These are phyloP conservation scores for Botrytis deweyae DNA, from an alignment of 2,329 filamentous ascomycete genomes.

Conservation along the genomic window DNA sequence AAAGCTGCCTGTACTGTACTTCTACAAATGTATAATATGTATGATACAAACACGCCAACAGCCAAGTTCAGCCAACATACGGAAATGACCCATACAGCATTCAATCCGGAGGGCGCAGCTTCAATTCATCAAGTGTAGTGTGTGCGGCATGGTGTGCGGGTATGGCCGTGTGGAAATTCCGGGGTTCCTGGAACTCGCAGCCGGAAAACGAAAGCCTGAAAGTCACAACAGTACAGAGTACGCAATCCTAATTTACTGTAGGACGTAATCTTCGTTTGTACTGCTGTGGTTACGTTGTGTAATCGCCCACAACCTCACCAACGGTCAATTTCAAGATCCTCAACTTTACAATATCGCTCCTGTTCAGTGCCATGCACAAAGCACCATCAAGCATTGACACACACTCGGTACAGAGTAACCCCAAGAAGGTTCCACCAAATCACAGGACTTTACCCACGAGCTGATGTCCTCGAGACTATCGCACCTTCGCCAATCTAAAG, in stretches of 20 bases:
- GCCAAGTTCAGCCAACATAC: slow-evolving; percentile 6
- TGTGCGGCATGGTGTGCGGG: slow-evolving; percentile 14
- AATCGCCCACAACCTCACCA: slow-evolving; percentile 16
- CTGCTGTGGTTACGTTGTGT: slow-evolving; percentile 16
- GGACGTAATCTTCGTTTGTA: slow-evolving; percentile 22
- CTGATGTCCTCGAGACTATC: slow-evolving; percentile 20
- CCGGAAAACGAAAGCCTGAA: slow-evolving; percentile 19
- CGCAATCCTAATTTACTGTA: slow-evolving; percentile 18
- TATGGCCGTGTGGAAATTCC: slow-evolving; percentile 23
- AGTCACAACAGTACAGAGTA: slow-evolving; percentile 21
- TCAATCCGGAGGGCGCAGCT: not conserved
- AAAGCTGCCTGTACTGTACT: not conserved
- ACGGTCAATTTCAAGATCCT: slow-evolving; percentile 9
- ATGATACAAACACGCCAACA: not conserved
- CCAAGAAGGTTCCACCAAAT: slow-evolving; percentile 8
- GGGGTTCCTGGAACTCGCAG: slow-evolving; percentile 20
- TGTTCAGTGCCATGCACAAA: slow-evolving; percentile 9
- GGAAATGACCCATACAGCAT: not conserved
- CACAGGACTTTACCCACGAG: slow-evolving; percentile 17
- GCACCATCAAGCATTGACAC: slow-evolving; percentile 18
- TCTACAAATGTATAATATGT: not conserved
- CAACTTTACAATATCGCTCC: not conserved
- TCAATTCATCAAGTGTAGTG: slow-evolving; percentile 3
- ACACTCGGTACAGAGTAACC: slow-evolving; percentile 11
- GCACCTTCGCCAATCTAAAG: slow-evolving; percentile 23